These are phyloP conservation scores for Microthlaspi erraticum DNA, from an alignment of 345 rosid genomes.

Conservation along the genomic window DNA sequence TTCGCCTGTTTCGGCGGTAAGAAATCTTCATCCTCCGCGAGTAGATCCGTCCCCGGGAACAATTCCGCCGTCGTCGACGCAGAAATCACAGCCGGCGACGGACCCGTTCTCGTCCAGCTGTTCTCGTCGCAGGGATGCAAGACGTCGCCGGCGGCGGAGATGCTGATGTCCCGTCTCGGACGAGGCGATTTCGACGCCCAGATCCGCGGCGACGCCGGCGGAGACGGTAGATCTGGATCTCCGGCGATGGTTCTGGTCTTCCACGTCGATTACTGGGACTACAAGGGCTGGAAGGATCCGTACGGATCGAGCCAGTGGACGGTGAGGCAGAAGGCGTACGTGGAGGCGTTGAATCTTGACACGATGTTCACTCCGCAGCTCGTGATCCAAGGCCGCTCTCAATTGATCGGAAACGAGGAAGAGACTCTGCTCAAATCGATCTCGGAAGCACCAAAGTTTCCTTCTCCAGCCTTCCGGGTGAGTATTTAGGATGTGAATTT, in stretches of 20 bases:
- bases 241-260: slow-evolving; percentile 71
- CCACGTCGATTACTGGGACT: slow-evolving; percentile 95
- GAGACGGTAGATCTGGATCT: slow-evolving; percentile 29
- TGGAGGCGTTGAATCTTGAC: slow-evolving; percentile 79
- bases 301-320: slow-evolving; percentile 82
- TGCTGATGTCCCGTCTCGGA: slow-evolving; percentile 81
- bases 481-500: slow-evolving; percentile 1
- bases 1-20: slow-evolving; percentile 65
- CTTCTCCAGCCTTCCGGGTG: slow-evolving; percentile 70
- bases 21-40: slow-evolving; percentile 30
- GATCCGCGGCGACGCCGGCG: slow-evolving; percentile 28
- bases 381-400: slow-evolving; percentile 73
- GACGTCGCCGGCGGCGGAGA: slow-evolving; percentile 81
- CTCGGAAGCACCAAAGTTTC: slow-evolving; percentile 64
- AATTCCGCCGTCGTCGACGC: slow-evolving; percentile 43
- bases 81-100: slow-evolving; percentile 49
- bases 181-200: slow-evolving; percentile 81
- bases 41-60: slow-evolving; percentile 22
- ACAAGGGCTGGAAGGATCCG: slow-evolving; percentile 95
- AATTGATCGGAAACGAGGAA: slow-evolving; percentile 69
- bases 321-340: slow-evolving; percentile 86
- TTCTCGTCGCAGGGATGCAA: slow-evolving; percentile 92
- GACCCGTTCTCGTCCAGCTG: slow-evolving; percentile 74
- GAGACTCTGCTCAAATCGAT: slow-evolving; percentile 61
- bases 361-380: slow-evolving; percentile 91